These are phyloP conservation scores for Isatis lusitanica DNA, from an alignment of 441 rosid species.

Conservation along the genomic window DNA sequence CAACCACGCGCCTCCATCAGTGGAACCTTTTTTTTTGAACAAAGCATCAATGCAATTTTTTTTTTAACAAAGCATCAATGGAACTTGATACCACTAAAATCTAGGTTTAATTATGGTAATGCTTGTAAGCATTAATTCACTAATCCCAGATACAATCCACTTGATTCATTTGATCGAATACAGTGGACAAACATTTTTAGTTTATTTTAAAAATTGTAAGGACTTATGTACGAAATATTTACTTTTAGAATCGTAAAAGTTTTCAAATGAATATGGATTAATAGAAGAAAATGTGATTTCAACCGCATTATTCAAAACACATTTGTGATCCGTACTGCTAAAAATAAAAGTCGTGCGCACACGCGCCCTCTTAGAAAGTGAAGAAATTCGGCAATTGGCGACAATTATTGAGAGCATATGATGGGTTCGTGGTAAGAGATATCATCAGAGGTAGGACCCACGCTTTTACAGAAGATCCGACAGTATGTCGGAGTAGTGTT, in stretches of 20 bases:
- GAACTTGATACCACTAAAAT: background rate
- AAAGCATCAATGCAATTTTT: no score
- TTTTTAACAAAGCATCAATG: no score
- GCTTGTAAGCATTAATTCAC: background rate
- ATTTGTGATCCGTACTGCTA: no score
- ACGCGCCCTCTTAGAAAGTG: constrained; percentile 1
- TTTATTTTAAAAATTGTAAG: no score
- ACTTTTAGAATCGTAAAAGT: no score
- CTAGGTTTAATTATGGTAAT: background rate
- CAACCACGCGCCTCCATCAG: background rate
- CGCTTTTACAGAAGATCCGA: constrained; percentile 28
- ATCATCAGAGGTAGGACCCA: constrained; percentile 25
- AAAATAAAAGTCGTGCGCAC: background rate
- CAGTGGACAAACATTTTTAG: no score
- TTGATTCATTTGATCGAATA: background rate
- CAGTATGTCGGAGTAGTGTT: constrained; percentile 34
- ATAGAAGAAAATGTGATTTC: no score
- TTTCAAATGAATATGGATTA: no score
- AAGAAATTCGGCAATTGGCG: background rate
- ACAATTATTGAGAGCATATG: constrained; percentile 32
- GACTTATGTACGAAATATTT: no score
- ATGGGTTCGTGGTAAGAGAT: constrained; percentile 12
- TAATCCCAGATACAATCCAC: no score
- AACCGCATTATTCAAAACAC: no score
- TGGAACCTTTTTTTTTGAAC: background rate